phyloP scores from a whole-genome alignment of 2,329 filamentous ascomycete species.

The Emergomyces orientalis region DNA sequence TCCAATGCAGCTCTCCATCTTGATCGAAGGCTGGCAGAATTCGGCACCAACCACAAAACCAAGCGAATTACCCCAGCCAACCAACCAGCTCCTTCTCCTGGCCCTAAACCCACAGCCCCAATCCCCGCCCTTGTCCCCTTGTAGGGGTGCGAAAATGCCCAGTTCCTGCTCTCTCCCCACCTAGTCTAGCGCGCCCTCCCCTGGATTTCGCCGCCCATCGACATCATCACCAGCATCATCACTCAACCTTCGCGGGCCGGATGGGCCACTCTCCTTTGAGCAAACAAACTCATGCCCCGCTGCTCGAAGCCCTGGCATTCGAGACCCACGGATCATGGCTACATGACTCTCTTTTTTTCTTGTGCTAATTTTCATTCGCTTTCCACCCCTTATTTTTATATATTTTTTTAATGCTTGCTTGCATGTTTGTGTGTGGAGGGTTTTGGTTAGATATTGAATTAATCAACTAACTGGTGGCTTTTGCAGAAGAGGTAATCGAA shows the following conservation, averaged over 20 bases:
- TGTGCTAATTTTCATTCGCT: neutral
- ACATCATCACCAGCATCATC: slow-evolving; percentile 9
- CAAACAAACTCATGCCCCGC: no score
- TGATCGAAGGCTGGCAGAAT: no score
- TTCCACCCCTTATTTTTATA: neutral
- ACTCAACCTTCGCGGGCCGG: neutral
- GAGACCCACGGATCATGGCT: neutral
- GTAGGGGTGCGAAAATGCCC: neutral
- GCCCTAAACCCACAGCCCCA: neutral
- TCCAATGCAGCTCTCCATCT: no score
- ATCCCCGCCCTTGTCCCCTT: neutral
- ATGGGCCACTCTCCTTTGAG: neutral
- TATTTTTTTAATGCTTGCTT: no score
- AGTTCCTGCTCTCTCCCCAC: slow-evolving; percentile 1
- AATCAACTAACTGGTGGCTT: no score
- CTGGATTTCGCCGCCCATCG: slow-evolving; percentile 5
- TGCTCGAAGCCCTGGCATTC: no score
- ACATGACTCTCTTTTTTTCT: neutral
- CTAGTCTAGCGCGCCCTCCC: neutral
- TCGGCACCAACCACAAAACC: neutral
- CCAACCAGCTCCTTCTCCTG: neutral
- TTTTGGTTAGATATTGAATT: no score
- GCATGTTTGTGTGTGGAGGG: no score
- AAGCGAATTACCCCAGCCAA: neutral
- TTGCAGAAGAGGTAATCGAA: no score